Evolutionary conservation across 2,329 filamentous ascomycete species (phyloP), one percentile per base, ranked within the genome.

Genomic region (Acephala macrosclerotiorum): DNA sequence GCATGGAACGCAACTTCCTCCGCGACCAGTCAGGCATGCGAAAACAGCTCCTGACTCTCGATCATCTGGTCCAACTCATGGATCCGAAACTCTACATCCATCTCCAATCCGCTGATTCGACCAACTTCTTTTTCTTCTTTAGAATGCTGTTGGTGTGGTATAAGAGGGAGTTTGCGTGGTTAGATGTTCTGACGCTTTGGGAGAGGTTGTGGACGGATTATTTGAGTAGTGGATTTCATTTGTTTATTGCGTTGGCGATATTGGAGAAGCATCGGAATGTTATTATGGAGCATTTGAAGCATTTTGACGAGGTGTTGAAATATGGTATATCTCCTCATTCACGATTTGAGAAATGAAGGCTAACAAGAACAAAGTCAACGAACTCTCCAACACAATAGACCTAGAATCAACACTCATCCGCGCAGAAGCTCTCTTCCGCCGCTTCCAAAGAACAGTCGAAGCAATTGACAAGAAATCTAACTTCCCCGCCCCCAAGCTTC

Each of bases 61-160:
- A 99, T 75, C 94, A 99, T 70, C 89, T 99, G 0, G 94, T 98
- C 14, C 94, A 97, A 76, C 92, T 99, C 64, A 94, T 99, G 89
- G 96, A 99, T 72, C 96, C 96, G 0, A 92, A 94, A 76, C 88
- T 99, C 8, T 98, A 97, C 79, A 84, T 92, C 1, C 96, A 99
- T 74, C 87, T 99, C 0, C 89, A 97, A 77, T 89, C 87, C 18
- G 92, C 94, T 22, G 96, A 99, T 74, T 96, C 92, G 75, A 99
- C 96, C 26, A 99, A 99, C 78, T 99, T 99, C 80, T 99, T 99
- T 80, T 99, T 99, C 83, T 98, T 99, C 83, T 99, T 98, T 87
- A 92, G 96, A 66, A 98, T 98, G 96, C 84, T 99, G 38, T 84
- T 99, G 1, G 96, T 99, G 11, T 99, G 96, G 96, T 99, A 96